Percentiles rank a stretch among this genome's conserved stretches.
Conservation (phyloP, 202 grass and related monocot species). For the Brachypodium distachyon region DNA sequence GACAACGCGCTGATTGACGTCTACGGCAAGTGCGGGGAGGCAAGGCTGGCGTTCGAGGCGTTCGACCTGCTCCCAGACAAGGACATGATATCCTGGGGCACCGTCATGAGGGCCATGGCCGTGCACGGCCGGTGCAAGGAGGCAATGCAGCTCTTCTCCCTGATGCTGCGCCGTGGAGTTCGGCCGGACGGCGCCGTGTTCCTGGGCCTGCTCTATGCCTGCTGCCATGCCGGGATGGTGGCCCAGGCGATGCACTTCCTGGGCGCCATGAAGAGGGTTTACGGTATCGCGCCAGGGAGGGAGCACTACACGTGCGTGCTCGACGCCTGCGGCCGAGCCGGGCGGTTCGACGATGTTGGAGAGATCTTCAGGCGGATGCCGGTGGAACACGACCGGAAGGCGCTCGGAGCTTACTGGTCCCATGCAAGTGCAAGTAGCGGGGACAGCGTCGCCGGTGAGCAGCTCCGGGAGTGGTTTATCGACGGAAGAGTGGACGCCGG, state of each 20-base stretch:
- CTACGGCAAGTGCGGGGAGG: constrained; percentile 48
- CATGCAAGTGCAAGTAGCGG: constrained; percentile 3
- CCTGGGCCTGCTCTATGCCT: constrained; percentile 46
- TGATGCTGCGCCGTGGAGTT: constrained; percentile 36
- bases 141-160: constrained; percentile 43
- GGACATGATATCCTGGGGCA: constrained; percentile 49
- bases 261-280: constrained; percentile 32
- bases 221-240: constrained; percentile 33
- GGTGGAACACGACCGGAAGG: constrained; percentile 6
- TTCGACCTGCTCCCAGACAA: constrained; percentile 26
- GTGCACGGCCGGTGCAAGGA: constrained; percentile 29
- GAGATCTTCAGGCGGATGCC: constrained; percentile 20
- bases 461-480: constrained; percentile 9
- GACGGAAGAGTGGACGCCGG: constrained; percentile 18
- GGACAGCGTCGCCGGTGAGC: neutral
- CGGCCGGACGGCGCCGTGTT: constrained; percentile 37
- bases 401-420: constrained; percentile 28
- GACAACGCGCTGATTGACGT: constrained; percentile 42
- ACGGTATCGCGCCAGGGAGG: constrained; percentile 19
- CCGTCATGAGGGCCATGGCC: constrained; percentile 46
- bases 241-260: constrained; percentile 23
- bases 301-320: constrained; percentile 57
- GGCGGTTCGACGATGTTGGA: constrained; percentile 4
- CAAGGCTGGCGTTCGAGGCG: constrained; percentile 22
- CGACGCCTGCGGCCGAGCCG: constrained; percentile 43